phyloP scores from a whole-genome alignment of 176 grass and related monocot species.

The Pontederia paniculata region DNA sequence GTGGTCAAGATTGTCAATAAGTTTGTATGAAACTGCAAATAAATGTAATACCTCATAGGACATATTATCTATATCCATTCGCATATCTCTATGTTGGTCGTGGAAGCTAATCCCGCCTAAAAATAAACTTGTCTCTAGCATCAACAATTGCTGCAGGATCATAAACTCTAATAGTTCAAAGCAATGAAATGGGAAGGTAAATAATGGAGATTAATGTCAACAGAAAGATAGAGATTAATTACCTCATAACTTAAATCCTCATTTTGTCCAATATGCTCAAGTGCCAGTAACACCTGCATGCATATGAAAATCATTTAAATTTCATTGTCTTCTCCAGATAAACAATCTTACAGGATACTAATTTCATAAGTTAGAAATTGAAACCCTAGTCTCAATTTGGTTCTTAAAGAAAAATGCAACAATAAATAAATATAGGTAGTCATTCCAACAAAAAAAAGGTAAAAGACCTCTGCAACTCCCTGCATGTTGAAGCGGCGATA shows the following conservation, averaged over 20 bases:
- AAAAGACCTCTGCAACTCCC: constrained; percentile 60
- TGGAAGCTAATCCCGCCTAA: constrained; percentile 42
- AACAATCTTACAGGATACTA: neutral
- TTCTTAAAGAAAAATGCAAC: neutral
- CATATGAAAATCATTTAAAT: constrained; percentile 6
- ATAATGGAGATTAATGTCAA: no score
- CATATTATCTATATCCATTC: constrained; percentile 93
- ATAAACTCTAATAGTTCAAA: neutral
- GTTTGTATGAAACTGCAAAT: neutral
- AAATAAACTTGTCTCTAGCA: constrained; percentile 61
- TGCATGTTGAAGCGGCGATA: constrained; percentile 46
- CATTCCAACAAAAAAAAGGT: neutral
- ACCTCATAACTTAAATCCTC: constrained; percentile 69
- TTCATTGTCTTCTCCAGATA: neutral
- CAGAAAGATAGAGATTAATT: neutral
- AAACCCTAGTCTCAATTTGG: neutral
- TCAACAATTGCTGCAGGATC: constrained; percentile 50
- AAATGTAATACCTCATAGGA: constrained; percentile 73
- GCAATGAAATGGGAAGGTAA: neutral
- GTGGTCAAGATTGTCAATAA: neutral
- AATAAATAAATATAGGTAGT: neutral
- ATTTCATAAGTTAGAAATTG: neutral
- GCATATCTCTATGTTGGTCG: constrained; percentile 77
- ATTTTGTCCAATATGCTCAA: constrained; percentile 69
- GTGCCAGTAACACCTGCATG: constrained; percentile 54